Evolutionary conservation across 2,329 filamentous ascomycete species (phyloP).

Genomic region (Ophiostoma sp.): DNA sequence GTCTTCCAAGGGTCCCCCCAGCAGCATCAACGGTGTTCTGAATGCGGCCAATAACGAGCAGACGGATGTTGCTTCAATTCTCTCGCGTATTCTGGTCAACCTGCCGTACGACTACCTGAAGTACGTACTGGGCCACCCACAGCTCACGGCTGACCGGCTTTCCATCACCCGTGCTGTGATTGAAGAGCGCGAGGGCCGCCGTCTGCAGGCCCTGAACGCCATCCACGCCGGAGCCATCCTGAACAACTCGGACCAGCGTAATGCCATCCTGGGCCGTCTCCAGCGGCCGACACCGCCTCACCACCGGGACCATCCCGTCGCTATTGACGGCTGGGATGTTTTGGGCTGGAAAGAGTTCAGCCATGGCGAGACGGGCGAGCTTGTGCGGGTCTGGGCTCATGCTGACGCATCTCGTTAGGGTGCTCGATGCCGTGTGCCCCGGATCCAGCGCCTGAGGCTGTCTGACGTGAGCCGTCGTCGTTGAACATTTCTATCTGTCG

Average conservation of each 20-base stretch:
- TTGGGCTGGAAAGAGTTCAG: constrained; percentile 30
- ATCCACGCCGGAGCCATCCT: constrained; percentile 17
- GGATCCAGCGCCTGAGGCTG: not conserved
- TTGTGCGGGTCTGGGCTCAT: constrained; percentile 26
- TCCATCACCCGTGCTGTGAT: constrained; percentile 45
- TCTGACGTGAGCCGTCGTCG: not conserved
- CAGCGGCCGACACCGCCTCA: constrained; percentile 17
- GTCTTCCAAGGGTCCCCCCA: not conserved
- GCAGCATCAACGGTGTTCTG: constrained; percentile 10
- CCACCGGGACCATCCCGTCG: constrained; percentile 19
- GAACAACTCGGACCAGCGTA: constrained; percentile 12
- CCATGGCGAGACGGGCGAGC: constrained; percentile 5
- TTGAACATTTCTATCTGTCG: not conserved
- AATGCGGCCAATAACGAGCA: not conserved
- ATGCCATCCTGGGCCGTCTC: constrained; percentile 26
- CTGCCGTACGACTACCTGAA: constrained; percentile 68
- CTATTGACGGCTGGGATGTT: constrained; percentile 29
- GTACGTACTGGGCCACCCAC: constrained; percentile 62
- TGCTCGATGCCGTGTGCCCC: not conserved
- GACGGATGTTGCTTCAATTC: constrained; percentile 40
- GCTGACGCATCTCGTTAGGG: constrained; percentile 22
- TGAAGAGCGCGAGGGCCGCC: constrained; percentile 58
- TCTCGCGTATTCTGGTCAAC: constrained; percentile 69
- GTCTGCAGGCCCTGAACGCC: constrained; percentile 46
- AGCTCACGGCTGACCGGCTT: constrained; percentile 40